Evolutionary conservation across 2,329 filamentous ascomycete genomes (phyloP), one percentile per base, ranked within the genome.

Genomic region (Paecilomyces niveus): DNA sequence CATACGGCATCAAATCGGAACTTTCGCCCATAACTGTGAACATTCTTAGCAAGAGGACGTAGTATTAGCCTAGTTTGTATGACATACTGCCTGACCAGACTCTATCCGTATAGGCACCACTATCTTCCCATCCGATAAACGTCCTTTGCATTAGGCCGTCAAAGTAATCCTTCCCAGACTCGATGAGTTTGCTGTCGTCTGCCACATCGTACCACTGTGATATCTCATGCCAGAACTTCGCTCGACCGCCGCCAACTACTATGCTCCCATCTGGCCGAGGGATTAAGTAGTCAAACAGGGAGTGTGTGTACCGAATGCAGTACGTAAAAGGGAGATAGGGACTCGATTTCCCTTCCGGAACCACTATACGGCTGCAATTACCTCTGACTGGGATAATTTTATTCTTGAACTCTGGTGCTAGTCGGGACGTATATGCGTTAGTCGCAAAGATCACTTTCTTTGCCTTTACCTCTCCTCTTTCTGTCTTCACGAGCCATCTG

Each of bases 351-450:
- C 39, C 39, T 2, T 62, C 57, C 1, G 70, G 67, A 4, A 67
- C 63, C 5, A 67, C 59, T 11, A 76, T 70, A 5, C 70, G 70
- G 55, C 70, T 65, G 60, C 73, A 74, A 29, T 72, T 67, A 0
- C 89, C 91, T 24, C 89, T 80, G 1, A 89, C 86, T 0, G 92
- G 92, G 2, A 92, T 84, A 62, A 96, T 88, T 9, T 92, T 79
- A 62, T 86, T 84, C 7, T 83, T 79, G 65, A 93, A 87, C 33
- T 77, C 69, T 0, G 89, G 89, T 1, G 93, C 76, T 3, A 96
- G 79, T 61, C 86, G 81, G 1, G 89, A 90, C 0, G 90, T 92
- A 72, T 96, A 95, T 3, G 80, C 92, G 68, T 96, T 96, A 0
- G 89, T 93, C 3, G 90, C 88, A 13, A 96, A 81, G 18, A 96